Evolutionary conservation across 306 rosid genomes (phyloP), one percentile per base, ranked within the genome.

Genomic region (Rubus idaeus): DNA sequence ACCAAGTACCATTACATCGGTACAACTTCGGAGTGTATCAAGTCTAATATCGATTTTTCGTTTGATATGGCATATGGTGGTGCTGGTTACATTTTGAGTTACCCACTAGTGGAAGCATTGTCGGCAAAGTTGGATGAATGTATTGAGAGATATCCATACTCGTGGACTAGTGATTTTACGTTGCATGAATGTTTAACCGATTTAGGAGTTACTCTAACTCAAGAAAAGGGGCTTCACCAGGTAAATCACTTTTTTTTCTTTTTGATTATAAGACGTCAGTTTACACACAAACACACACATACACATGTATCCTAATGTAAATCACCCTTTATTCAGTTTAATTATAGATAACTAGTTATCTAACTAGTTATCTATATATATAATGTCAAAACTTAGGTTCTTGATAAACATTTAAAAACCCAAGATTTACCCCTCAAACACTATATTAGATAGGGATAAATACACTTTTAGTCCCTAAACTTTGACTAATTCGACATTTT

Each of bases 1-100:
- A 78, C 62, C 0, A 81, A 84, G 55, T 41, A 44, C 49, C 61
- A 55, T 16, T 84, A 86, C 64, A 79, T 89, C 10, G 93, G 90
- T 51, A 60, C 81, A 6, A 83, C 42, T n/a, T 84, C 85, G 8
- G 88, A 85, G 66, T 82, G 81, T 66, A 70, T 85, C 14, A 78
- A 8, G 30, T 50, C 75, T 16, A 70, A 70, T 37, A 50, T 35
- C 14, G 30, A 56, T 56, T 56, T 56, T 20, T n/a, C 62, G 2
- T 56, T 56, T 0, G 62, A 56, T 9, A 56, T 56, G 62, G 62
- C 62, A 56, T 56, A 20, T 13, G 62, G 62, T 56, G 62, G 62
- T 20, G 62, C 62, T 56, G 62, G 62, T 56, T 56, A 56, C 20
- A 56, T 56, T 20, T 9, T 56, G 62, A 56, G 62, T 56, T 56